Evolutionary conservation across 1,139 yeast genomes (phyloP).

Genomic region (Pichia kudriavzevii): DNA sequence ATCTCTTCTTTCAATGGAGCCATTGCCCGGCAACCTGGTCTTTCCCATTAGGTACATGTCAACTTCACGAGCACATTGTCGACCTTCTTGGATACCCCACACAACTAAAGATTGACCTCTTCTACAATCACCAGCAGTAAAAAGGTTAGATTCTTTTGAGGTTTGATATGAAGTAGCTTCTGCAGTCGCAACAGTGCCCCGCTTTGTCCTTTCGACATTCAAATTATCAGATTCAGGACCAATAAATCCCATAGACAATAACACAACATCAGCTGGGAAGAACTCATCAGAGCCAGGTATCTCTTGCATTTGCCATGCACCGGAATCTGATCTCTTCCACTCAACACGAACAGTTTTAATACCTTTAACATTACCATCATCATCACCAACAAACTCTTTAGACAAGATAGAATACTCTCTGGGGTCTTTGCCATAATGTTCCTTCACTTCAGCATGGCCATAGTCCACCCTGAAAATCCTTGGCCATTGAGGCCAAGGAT

Average conservation of each 20-base stretch:
- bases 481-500: slow-evolving; percentile 99
- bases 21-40: slow-evolving; percentile 86
- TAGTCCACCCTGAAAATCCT: slow-evolving; percentile 95
- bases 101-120: slow-evolving; percentile 97
- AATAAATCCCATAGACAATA: slow-evolving; percentile 93
- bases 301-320: slow-evolving; percentile 99
- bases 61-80: slow-evolving; percentile 95
- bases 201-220: slow-evolving; percentile 63
- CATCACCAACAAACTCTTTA: slow-evolving; percentile 92
- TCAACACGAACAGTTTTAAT: slow-evolving; percentile 95
- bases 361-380: slow-evolving; percentile 86
- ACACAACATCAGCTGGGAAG: slow-evolving; percentile 90
- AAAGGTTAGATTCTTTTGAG: slow-evolving; percentile 53
- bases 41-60: slow-evolving; percentile 73
- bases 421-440: slow-evolving; percentile 95
- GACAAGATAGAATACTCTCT: slow-evolving; percentile 94
- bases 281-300: slow-evolving; percentile 90
- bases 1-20: slow-evolving; percentile 81
- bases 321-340: slow-evolving; percentile 92
- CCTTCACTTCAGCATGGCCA: slow-evolving; percentile 92
- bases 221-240: slow-evolving; percentile 90
- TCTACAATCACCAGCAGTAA: slow-evolving; percentile 98
- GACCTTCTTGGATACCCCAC: slow-evolving; percentile 99
- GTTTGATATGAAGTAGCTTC: slow-evolving; percentile 69
- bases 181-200: slow-evolving; percentile 78